Evolutionary conservation across 257 asterid genomes (phyloP).

Genomic region (Nicotiana tomentosiformis): DNA sequence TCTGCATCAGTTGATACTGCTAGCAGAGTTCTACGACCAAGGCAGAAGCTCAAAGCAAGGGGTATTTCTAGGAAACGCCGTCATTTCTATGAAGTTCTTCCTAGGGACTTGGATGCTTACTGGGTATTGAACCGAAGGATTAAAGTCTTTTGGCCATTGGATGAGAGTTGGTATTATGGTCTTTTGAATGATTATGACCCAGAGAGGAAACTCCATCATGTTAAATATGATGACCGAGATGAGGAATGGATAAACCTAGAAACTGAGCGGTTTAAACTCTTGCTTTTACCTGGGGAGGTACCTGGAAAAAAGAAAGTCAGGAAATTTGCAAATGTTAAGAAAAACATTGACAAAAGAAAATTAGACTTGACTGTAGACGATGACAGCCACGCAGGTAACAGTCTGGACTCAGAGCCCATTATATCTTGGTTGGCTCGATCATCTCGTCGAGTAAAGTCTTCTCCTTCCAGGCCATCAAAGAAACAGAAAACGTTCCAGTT

Average conservation of each 20-base stretch:
- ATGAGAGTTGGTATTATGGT: slow-evolving; percentile 93
- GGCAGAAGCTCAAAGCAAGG: slow-evolving; percentile 52
- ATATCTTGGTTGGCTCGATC: slow-evolving; percentile 87
- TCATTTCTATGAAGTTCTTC: slow-evolving; percentile 77
- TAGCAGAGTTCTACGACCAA: slow-evolving; percentile 71
- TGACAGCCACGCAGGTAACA: slow-evolving; percentile 35
- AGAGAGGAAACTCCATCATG: slow-evolving; percentile 65
- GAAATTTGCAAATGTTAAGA: slow-evolving; percentile 25
- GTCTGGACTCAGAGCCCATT: slow-evolving; percentile 80
- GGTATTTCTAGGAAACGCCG: slow-evolving; percentile 73
- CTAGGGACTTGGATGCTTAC: slow-evolving; percentile 55
- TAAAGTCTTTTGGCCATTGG: slow-evolving; percentile 91
- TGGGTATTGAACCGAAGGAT: slow-evolving; percentile 77
- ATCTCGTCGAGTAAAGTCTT: slow-evolving; percentile 62
- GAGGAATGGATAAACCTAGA: slow-evolving; percentile 92
- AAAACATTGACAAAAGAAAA: slow-evolving; percentile 29
- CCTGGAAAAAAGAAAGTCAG: slow-evolving; percentile 46
- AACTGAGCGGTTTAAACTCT: slow-evolving; percentile 78
- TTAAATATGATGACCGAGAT: slow-evolving; percentile 88
- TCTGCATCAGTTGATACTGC: slow-evolving; percentile 45
- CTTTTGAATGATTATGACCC: slow-evolving; percentile 72
- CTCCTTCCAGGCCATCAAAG: slow-evolving; percentile 45
- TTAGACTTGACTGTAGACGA: slow-evolving; percentile 33
- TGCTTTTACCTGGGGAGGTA: slow-evolving; percentile 85
- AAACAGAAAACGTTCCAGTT: slow-evolving; percentile 39